A percentile compares a stretch with the other conserved stretches of the same genome.
phyloP scores from a whole-genome alignment of 1,284 basidiomycete species.

The Ustilago nuda region DNA sequence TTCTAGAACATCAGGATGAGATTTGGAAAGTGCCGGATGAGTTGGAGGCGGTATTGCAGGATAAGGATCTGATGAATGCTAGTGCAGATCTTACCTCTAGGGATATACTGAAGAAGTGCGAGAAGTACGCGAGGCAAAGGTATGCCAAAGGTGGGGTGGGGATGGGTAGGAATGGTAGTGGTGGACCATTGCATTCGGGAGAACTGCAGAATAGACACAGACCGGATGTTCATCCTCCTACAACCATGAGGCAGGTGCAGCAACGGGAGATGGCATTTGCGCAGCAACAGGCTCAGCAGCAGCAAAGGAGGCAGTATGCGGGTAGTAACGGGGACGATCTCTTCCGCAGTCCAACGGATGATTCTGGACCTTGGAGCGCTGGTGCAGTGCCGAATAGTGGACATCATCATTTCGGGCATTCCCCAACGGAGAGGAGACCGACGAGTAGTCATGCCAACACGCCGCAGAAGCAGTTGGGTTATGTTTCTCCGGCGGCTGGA shows the following conservation, averaged over 20 bases:
- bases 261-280: constrained; percentile 27
- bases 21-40: constrained; percentile 72
- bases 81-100: constrained; percentile 60
- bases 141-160: constrained; percentile 10
- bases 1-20: constrained; percentile 94
- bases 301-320: constrained; percentile 24
- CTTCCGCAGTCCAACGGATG: constrained; percentile 36
- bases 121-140: constrained; percentile 56
- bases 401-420: constrained; percentile 14
- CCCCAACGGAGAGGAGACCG: constrained; percentile 21
- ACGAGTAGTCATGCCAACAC: constrained; percentile 16
- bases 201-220: constrained; percentile 53
- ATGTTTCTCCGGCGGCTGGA: background rate
- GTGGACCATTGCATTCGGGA: constrained; percentile 36
- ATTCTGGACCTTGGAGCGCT: constrained; percentile 32
- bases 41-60: constrained; percentile 62
- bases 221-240: constrained; percentile 55
- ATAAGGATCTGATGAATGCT: constrained; percentile 62
- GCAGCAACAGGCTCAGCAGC: constrained; percentile 33
- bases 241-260: constrained; percentile 56
- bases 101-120: constrained; percentile 66
- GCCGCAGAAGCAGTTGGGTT: constrained; percentile 30
- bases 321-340: constrained; percentile 27
- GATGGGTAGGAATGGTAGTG: constrained; percentile 39
- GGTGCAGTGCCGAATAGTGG: constrained; percentile 15